phyloP scores from a whole-genome alignment of 495 filamentous ascomycete genomes.

The Xylaria acuta region DNA sequence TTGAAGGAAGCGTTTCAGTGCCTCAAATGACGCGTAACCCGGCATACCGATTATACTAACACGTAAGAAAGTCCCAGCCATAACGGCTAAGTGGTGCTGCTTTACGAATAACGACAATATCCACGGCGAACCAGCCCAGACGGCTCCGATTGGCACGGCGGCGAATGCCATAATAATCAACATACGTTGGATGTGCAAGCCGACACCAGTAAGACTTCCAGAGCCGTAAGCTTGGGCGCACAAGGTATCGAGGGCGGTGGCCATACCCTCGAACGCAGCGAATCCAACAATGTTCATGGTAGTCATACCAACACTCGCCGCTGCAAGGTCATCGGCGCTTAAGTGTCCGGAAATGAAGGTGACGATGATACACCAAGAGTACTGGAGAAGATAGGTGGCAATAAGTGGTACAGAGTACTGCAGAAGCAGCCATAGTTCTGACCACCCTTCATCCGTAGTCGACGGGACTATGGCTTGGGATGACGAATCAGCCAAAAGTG shows the following conservation, averaged over 20 bases:
- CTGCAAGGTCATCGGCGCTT: slow-evolving; percentile 67
- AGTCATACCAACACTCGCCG: slow-evolving; percentile 49
- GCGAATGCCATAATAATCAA: slow-evolving; percentile 66
- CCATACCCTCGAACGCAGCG: slow-evolving; percentile 73
- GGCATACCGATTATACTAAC: slow-evolving; percentile 71
- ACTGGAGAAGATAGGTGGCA: slow-evolving; percentile 76
- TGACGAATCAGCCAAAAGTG: slow-evolving; percentile 20
- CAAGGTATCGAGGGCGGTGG: slow-evolving; percentile 76
- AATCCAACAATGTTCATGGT: slow-evolving; percentile 71
- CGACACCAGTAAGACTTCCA: slow-evolving; percentile 70
- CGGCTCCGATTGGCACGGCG: slow-evolving; percentile 67
- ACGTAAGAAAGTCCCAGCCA: slow-evolving; percentile 73
- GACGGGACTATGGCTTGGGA: slow-evolving; percentile 3
- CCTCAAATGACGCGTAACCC: slow-evolving; percentile 75
- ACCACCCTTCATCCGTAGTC: slow-evolving; percentile 22
- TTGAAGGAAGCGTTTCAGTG: slow-evolving; percentile 74
- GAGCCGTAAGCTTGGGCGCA: slow-evolving; percentile 81
- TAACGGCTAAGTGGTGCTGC: slow-evolving; percentile 61
- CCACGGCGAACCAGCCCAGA: slow-evolving; percentile 68
- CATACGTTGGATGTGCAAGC: slow-evolving; percentile 77
- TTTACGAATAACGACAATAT: slow-evolving; percentile 69
- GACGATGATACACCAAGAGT: slow-evolving; percentile 72
- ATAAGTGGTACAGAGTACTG: slow-evolving; percentile 71
- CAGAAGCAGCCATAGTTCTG: slow-evolving; percentile 45
- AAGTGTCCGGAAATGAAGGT: slow-evolving; percentile 73